Base-by-base conservation (phyloP, 257 asterid genomes). In the Linderniella brevidens region DNA sequence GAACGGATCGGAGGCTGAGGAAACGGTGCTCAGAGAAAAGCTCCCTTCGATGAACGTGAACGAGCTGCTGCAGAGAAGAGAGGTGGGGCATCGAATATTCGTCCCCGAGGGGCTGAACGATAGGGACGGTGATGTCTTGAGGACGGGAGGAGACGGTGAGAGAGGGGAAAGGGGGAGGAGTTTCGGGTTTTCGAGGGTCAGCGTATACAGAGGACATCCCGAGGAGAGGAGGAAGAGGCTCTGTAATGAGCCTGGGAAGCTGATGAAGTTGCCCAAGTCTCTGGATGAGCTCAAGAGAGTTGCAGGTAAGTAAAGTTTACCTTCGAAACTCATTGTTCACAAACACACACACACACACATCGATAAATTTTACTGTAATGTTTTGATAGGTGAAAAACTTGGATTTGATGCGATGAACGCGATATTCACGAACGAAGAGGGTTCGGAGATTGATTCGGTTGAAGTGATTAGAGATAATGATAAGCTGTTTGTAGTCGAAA, bases 401-500 rank as follows among this genome's bases (percentile, higher is more conserved):
- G 92, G 94, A 52, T 77, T 77, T 59, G 92, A 87, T 68, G 94
- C 82, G 37, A 63, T 65, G 50, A 68, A 68, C 46, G 77, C 92
- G 55, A 0, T 58, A 38, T 41, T 87, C 62, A 64, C 71, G 17
- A 79, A 71, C 65, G 92, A 73, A 67, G 93, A 68, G 65, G 95
- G 93, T 40, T 64, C 88, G 49, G 88, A 80, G 51, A 80, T 87
- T 41, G 97, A 87, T 68, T 77, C 75, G 38, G 65, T 83, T 51
- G 92, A 87, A 68, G 92, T 87, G 51, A 83, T 83, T 41, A 80
- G 97, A 74, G 97, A 87, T 53, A 78, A 80, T 55, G 97, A 87
- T 60, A 87, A 80, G 67, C 58, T 79, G 25, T 76, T 60, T 63
- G 51, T 76, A 63, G 66, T 68, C 59, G 71, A 68, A 52, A 59